Evolutionary conservation across 768 basidiomycete genomes (phyloP).

Genomic region (Pulveroboletus frians): DNA sequence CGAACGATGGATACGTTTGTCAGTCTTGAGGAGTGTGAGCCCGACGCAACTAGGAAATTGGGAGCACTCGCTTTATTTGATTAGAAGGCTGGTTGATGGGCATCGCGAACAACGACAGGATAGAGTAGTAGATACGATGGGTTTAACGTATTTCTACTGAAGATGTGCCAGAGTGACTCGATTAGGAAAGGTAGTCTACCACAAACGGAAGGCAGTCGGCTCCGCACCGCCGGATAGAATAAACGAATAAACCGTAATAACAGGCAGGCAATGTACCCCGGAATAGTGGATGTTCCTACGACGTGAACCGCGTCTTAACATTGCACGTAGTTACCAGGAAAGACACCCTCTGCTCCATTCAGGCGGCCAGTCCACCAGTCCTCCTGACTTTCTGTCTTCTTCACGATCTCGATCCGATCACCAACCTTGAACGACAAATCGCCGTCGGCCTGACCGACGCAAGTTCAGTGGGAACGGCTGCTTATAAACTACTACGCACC

Average conservation of each 20-base stretch:
- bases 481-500: constrained; percentile 34
- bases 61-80: constrained; percentile 68
- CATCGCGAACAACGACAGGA: constrained; percentile 10
- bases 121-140: background rate
- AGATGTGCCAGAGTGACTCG: background rate
- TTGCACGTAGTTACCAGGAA: constrained; percentile 63
- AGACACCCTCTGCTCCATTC: constrained; percentile 80
- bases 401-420: constrained; percentile 86
- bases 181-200: background rate
- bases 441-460: constrained; percentile 65
- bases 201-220: constrained; percentile 2
- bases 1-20: constrained; percentile 97
- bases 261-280: background rate
- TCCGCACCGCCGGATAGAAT: background rate
- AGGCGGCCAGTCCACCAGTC: constrained; percentile 98
- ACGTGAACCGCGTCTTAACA: constrained; percentile 2
- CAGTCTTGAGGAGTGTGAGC: constrained; percentile 46
- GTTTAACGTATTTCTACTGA: background rate
- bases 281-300: background rate
- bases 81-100: constrained; percentile 82
- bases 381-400: constrained; percentile 74
- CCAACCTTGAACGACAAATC: constrained; percentile 88
- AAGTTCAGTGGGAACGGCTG: background rate
- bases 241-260: background rate
- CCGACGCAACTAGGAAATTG: background rate